Evolutionary conservation across 169 alveolate genomes (phyloP), one percentile per base, ranked within the genome.

Genomic region (Plasmodium inui): DNA sequence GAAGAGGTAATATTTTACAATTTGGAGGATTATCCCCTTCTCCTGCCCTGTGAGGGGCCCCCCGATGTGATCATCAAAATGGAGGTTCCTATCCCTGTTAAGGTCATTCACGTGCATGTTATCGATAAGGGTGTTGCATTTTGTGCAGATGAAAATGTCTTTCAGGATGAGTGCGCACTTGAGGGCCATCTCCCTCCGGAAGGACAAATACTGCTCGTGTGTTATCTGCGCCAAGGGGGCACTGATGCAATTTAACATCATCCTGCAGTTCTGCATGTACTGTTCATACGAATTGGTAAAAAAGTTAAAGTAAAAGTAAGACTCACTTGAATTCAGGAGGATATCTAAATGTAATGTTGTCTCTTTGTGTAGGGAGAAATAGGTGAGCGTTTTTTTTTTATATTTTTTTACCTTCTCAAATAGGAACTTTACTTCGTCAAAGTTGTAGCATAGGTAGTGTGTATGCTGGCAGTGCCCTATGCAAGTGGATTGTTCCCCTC

Each of bases 281-380:
- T 73, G 37, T 39, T 89, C 90, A 89, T 79, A 61, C 14, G 94
- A 39, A 26, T 89, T 89, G 0, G 90, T 89, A 79, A 89, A 89
- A 67, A 89, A 89, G 28, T 89, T 89, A 37, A 46, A 89, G 50
- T 89, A 89, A 89, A 89, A 89, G 55, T 89, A 89, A 1, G 89
- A 57, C 17, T 89, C 90, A 61, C 86, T 89, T 37, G 90, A 79
- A 57, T 89, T 89, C 82, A 89, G 34, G 44, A 89, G 71, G 72
- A 89, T 89, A 50, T 89, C 94, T 19, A 89, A 89, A 44, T 89
- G 89, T 78, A 89, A 26, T 12, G 94, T 89, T 89, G 94, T 89
- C 17, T 89, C 90, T 8, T 89, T 67, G 50, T 79, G 73, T 79
- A 89, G 82, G 53, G 94, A 79, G 53, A 79, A 89, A 67, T 89